Evolutionary conservation across 805 yeast genomes (phyloP), one percentile per base, ranked within the genome.

Genomic region (Isabelozyma pseudorhagii): DNA sequence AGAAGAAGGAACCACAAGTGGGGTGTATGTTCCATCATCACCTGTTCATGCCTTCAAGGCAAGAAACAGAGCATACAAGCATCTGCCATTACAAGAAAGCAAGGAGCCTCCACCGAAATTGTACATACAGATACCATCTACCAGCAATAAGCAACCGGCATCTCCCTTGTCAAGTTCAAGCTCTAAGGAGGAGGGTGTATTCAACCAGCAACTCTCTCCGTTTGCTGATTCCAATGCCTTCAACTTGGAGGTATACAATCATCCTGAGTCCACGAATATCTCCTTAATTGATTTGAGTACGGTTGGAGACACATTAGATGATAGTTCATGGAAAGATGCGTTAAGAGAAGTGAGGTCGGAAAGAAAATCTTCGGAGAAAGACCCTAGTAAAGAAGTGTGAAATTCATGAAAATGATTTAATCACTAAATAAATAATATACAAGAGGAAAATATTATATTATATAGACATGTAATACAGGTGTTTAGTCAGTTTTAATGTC

Each of bases 401-500:
- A 13, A 27, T 44, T 25, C 17, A 38, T 14, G 4, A 38, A 38
- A 14, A 38, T 38, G 40, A 9, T 1, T n/a, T 44, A 21, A 17
- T 34, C 18, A 15, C 15, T 13, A 44, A 29, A 36, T 34, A 14
- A 13, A 38, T 45, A 45, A n/a, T 45, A 39, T 45, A 45, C 47
- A 45, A n/a, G 43, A 11, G n/a, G 25, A 21, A n/a, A 40, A 46
- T 15, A 15, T 49, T 17, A 44, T 13, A 17, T 29, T 17, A 25
- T 42, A 25, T 38, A 31, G 36, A 31, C 36, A 31, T 10, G 36
- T 2, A 31, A 31, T 31, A 13, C n/a, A 31, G 10, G n/a, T 31
- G 7, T 31, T 46, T 54, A 58, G 48, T 64, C 69, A 42, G 74
- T 62, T 45, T 70, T 63, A 72, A 74, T 81, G 60, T 81, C 85